These are phyloP conservation scores for Calonectria multiphialidica DNA, from an alignment of 2,329 filamentous ascomycete genomes.

Conservation along the genomic window DNA sequence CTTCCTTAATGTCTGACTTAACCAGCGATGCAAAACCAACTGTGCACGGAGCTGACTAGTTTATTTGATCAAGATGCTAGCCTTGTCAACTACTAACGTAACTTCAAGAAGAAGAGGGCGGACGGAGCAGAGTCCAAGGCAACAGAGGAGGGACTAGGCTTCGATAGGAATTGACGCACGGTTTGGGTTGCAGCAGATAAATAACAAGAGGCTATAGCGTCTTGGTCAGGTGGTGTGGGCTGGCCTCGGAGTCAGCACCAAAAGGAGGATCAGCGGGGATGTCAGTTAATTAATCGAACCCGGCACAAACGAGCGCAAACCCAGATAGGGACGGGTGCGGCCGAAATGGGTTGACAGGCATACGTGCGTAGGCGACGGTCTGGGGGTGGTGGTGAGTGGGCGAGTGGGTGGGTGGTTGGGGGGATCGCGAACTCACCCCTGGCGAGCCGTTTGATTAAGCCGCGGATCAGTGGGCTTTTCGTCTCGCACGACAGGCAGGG, in stretches of 20 bases:
- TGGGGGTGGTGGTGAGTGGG: too few species aligned
- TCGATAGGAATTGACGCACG: background rate
- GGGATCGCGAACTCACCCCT: background rate
- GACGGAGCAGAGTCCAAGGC: too few species aligned
- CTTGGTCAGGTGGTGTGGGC: background rate
- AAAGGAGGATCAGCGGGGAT: constrained; percentile 23
- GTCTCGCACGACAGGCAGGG: constrained; percentile 3
- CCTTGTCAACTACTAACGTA: background rate
- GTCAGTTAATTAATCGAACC: constrained; percentile 6
- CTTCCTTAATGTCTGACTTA: background rate
- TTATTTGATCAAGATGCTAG: background rate
- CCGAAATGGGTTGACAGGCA: background rate
- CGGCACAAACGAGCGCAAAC: constrained; percentile 4
- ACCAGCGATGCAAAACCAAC: background rate
- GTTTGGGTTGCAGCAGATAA: background rate
- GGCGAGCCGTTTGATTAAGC: constrained; percentile 21
- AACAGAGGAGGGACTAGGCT: background rate
- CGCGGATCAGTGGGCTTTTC: constrained; percentile 20
- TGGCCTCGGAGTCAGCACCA: constrained; percentile 15
- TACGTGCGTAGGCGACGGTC: background rate
- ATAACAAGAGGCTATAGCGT: constrained; percentile 9
- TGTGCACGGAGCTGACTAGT: too few species aligned
- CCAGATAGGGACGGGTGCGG: constrained; percentile 18
- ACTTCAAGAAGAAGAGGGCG: background rate
- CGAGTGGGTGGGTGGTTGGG: constrained; percentile 1